phyloP scores from a whole-genome alignment of 805 yeast genomes.

The Priceomyces carsonii region DNA sequence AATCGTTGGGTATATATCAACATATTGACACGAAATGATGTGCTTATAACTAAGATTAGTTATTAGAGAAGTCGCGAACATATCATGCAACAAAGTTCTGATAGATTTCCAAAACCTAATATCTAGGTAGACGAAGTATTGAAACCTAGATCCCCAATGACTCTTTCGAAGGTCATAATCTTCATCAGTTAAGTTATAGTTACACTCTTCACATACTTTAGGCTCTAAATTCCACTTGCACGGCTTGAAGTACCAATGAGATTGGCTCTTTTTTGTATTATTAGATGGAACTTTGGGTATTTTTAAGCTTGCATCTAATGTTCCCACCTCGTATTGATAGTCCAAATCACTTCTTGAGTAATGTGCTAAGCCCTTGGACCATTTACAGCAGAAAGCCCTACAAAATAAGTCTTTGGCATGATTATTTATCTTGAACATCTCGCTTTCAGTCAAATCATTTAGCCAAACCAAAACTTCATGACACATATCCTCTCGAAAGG shows the following conservation, averaged over 20 bases:
- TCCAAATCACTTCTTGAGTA: slow-evolving; percentile 10
- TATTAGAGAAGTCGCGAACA: slow-evolving; percentile 64
- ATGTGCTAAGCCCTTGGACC: slow-evolving; percentile 54
- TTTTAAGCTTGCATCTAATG: slow-evolving; percentile 31
- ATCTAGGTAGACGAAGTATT: slow-evolving; percentile 64
- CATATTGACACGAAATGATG: slow-evolving; percentile 73
- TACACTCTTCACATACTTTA: slow-evolving; percentile 46
- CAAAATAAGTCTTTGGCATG: slow-evolving; percentile 53
- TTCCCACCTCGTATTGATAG: slow-evolving; percentile 28
- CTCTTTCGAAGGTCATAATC: slow-evolving; percentile 25
- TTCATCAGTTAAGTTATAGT: slow-evolving; percentile 36
- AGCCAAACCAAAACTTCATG: slow-evolving; percentile 72
- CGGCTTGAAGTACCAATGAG: slow-evolving; percentile 43
- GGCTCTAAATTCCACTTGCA: slow-evolving; percentile 49
- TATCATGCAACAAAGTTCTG: slow-evolving; percentile 58
- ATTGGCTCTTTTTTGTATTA: slow-evolving; percentile 9
- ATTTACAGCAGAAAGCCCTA: slow-evolving; percentile 56
- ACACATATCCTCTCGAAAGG: slow-evolving; percentile 79
- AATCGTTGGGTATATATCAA: slow-evolving; percentile 76
- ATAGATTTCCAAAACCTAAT: slow-evolving; percentile 69
- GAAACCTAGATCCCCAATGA: slow-evolving; percentile 55
- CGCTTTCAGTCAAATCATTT: slow-evolving; percentile 54
- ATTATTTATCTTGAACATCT: slow-evolving; percentile 50
- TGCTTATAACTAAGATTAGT: slow-evolving; percentile 57
- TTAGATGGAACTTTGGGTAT: slow-evolving; percentile 38